phyloP scores from a whole-genome alignment of 768 basidiomycete genomes.

The Leucogyrophana mollusca region DNA sequence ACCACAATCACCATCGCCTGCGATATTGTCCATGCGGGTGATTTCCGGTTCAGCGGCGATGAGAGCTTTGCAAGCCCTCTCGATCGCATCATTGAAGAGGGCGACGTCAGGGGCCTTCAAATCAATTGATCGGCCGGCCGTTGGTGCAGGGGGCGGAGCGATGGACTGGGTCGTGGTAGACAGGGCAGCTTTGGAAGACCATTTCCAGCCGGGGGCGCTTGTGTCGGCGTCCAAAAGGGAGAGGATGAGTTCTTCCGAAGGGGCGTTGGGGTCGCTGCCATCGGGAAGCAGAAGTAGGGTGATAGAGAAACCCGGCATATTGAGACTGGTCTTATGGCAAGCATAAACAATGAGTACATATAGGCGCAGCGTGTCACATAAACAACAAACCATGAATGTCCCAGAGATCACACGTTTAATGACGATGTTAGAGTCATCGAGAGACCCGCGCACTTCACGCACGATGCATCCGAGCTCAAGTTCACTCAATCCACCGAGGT shows the following conservation, averaged over 20 bases:
- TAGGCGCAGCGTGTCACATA: background rate
- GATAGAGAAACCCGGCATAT: conserved; percentile 91
- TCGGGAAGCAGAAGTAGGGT: conserved; percentile 76
- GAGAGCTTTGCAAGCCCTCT: conserved; percentile 62
- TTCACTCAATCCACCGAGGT: conserved; percentile 82
- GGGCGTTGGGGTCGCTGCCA: conserved; percentile 34
- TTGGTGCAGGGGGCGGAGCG: conserved; percentile 10
- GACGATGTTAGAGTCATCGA: conserved; percentile 55
- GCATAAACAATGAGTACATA: conserved; percentile 3
- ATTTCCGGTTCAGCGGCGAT: conserved; percentile 85
- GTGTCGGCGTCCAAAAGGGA: conserved; percentile 68
- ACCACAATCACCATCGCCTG: conserved; percentile 86
- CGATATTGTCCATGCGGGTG: conserved; percentile 86
- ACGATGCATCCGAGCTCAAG: conserved; percentile 76
- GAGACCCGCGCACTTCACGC: conserved; percentile 53
- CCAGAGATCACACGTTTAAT: conserved; percentile 70
- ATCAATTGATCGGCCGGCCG: conserved; percentile 3
- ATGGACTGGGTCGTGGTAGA: conserved; percentile 14
- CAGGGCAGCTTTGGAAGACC: conserved; percentile 54
- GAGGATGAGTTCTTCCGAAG: conserved; percentile 46
- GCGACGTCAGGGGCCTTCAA: conserved; percentile 42
- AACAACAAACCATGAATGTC: conserved; percentile 73
- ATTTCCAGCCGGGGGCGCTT: conserved; percentile 83
- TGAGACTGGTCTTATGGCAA: conserved; percentile 69
- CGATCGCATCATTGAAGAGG: conserved; percentile 54